A percentile compares a stretch with the other conserved stretches of the same genome.
These are phyloP conservation scores for Xerophyta viscosa DNA, from an alignment of 106 monocot genomes.

Conservation along the genomic window DNA sequence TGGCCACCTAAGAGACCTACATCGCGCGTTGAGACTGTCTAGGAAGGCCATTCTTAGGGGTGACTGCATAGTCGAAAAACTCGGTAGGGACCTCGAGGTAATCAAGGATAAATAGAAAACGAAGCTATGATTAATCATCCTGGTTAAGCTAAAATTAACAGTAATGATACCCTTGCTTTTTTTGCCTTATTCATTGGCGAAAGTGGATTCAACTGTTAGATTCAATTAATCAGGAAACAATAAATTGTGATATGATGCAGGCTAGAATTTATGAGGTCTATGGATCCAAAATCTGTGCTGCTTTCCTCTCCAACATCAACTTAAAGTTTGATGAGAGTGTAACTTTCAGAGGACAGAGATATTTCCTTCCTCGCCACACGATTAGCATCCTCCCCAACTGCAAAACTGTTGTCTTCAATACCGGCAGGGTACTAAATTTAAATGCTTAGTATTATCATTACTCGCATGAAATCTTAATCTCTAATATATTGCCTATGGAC, in stretches of 20 bases:
- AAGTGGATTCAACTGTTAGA: too few species aligned
- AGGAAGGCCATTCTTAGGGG: constrained; percentile 76
- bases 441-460: too few species aligned
- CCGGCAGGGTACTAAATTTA: constrained; percentile 36
- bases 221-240: too few species aligned
- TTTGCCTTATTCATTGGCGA: too few species aligned
- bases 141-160: too few species aligned
- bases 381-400: constrained; percentile 88
- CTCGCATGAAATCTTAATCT: too few species aligned
- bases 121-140: too few species aligned
- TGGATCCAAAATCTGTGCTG: constrained; percentile 37
- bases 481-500: too few species aligned
- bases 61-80: constrained; percentile 3
- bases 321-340: constrained; percentile 26
- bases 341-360: constrained; percentile 48
- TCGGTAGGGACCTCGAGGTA: constrained; percentile 56
- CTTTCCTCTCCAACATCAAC: constrained; percentile 73
- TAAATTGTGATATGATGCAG: too few species aligned
- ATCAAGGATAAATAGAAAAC: too few species aligned
- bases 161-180: too few species aligned
- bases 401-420: constrained; percentile 82
- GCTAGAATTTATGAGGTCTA: constrained; percentile 41
- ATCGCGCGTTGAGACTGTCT: constrained; percentile 46
- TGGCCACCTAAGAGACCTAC: constrained; percentile 89
- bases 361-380: constrained; percentile 69